Evolutionary conservation across 2,329 filamentous ascomycete species (phyloP), one percentile per base, ranked within the genome.

Genomic region (Colletotrichum godetiae): DNA sequence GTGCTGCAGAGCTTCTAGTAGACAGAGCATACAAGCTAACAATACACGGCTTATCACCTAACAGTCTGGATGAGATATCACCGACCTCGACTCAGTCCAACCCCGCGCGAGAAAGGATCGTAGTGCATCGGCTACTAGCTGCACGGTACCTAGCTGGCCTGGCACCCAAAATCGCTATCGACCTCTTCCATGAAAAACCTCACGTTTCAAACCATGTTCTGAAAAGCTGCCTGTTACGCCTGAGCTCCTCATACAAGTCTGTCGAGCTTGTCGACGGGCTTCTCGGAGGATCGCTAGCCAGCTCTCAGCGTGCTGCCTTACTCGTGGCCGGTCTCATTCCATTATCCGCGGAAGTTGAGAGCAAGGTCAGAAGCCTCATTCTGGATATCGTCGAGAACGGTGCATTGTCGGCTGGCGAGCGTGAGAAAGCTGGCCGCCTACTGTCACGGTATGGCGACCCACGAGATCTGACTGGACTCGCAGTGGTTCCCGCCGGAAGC

Each of bases 361-460:
- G 31, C 2, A 22, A 8, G 4, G 35, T 72, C 15, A 8, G 3
- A 6, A n/a, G 4, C 1, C 1, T 24, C 4, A 19, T 58, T 1
- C n/a, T 72, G 3, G 7, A 49, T 1, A 22, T 62, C 7, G 29
- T 68, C 3, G 8, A 49, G 5, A 11, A 52, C 1, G 52, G 49
- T 10, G 19, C 4, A 0, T 31, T 62, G 13, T 52, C 35, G 1
- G 29, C 57, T 0, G 42, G 4, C n/a, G 57, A 72, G 19, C 46
- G 68, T 2, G 35, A 57, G 5, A 49, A 29, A 49, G 57, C 68
- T 3, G 68, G 68, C 10, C 64, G 64, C 8, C 15, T 72, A 0
- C 64, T 68, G 24, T 72, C 64, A 6, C 31, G 15, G 8, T 37
- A 57, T 5, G 68, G 46, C 10, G 68, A 68, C 29, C 68, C 68